A percentile compares a stretch with the other conserved stretches of the same genome.
phyloP scores from a whole-genome alignment of 192 early-diverging fungal species.

The Mycoemilia scoparia region DNA sequence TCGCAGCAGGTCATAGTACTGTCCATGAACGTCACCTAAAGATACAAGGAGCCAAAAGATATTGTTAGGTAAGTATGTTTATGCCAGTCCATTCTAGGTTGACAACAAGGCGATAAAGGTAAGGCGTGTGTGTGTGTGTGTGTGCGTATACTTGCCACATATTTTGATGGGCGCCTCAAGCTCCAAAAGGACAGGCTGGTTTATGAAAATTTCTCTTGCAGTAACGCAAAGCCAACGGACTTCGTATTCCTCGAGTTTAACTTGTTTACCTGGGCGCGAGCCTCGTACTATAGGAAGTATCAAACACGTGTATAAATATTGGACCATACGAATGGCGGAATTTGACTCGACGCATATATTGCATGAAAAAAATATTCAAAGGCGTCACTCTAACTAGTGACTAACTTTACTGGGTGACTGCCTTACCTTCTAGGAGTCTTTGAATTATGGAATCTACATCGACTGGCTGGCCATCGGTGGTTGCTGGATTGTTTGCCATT shows the following conservation, averaged over 20 bases:
- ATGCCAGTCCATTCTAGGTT: too few species aligned
- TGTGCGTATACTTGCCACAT: slow-evolving; percentile 45
- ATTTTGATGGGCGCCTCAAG: slow-evolving; percentile 92
- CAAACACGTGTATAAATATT: slow-evolving; percentile 2
- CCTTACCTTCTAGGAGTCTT: slow-evolving; percentile 75
- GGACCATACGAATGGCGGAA: not conserved
- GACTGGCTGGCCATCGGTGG: slow-evolving; percentile 11
- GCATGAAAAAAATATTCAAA: not conserved
- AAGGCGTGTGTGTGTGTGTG: too few species aligned
- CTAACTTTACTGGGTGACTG: not conserved
- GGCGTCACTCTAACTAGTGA: not conserved
- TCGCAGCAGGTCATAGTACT: slow-evolving; percentile 92
- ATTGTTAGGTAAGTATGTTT: not conserved
- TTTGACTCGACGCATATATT: not conserved
- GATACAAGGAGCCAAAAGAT: not conserved
- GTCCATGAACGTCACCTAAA: slow-evolving; percentile 86
- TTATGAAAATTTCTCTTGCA: slow-evolving; percentile 87
- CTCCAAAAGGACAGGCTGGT: slow-evolving; percentile 80
- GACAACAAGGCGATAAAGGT: too few species aligned
- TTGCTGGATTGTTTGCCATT: not conserved
- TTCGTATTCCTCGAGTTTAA: slow-evolving; percentile 85
- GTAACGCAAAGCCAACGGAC: slow-evolving; percentile 87
- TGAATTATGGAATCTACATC: slow-evolving; percentile 84
- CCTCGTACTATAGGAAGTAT: slow-evolving; percentile 55
- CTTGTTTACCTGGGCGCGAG: slow-evolving; percentile 88